phyloP scores from a whole-genome alignment of 805 yeast species.

The Torulaspora gathmanii region DNA sequence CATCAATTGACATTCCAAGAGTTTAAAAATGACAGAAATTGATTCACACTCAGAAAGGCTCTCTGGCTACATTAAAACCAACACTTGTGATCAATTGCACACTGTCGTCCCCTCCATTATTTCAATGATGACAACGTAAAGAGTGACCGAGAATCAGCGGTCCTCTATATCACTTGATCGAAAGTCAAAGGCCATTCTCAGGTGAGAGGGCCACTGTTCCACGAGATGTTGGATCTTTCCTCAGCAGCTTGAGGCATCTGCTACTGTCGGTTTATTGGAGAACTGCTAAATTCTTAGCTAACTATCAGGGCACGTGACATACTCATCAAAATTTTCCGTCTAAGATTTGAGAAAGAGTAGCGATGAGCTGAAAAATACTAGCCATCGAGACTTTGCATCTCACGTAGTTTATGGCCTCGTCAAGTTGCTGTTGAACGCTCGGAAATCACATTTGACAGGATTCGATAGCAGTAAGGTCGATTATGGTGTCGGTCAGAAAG shows the following conservation, averaged over 20 bases:
- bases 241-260: background rate
- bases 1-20: background rate
- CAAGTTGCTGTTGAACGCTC: too few relatives aligned
- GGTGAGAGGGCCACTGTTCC: too few relatives aligned
- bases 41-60: background rate
- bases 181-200: too few relatives aligned
- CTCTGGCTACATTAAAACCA: too few relatives aligned
- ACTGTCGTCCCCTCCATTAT: too few relatives aligned
- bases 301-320: background rate
- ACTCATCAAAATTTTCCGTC: conserved; percentile 1
- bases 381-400: background rate
- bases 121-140: too few relatives aligned
- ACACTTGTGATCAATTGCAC: background rate
- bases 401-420: too few relatives aligned
- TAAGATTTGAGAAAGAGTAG: background rate
- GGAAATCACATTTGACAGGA: too few relatives aligned
- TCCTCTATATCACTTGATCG: too few relatives aligned
- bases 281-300: background rate
- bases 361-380: background rate
- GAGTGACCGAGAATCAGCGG: too few relatives aligned
- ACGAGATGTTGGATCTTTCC: too few relatives aligned
- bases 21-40: background rate
- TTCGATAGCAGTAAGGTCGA: background rate
- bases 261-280: background rate
- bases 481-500: conserved; percentile 72